Percentiles rank a stretch among this genome's conserved stretches.
These are phyloP conservation scores for Solanum verrucosum DNA, from an alignment of 257 asterid species.

Conservation along the genomic window DNA sequence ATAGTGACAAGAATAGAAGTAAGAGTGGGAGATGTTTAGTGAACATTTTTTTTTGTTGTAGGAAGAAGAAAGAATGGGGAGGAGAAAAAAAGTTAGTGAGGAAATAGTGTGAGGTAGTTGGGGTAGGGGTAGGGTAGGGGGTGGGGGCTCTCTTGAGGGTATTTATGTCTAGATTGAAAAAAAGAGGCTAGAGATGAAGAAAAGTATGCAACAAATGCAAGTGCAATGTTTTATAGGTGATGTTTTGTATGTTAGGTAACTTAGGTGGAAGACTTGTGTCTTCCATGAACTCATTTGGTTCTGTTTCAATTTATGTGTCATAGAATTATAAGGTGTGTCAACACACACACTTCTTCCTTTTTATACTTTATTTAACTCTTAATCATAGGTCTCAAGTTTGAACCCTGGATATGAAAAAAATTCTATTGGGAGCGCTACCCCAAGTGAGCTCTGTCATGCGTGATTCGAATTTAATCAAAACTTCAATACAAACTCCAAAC, in stretches of 20 bases:
- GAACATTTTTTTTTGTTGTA: not conserved
- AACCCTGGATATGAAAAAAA: no score
- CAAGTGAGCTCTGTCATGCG: no score
- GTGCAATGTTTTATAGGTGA: not conserved
- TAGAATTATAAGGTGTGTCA: no score
- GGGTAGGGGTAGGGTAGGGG: not conserved
- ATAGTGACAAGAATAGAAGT: constrained; percentile 12
- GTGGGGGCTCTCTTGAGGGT: not conserved
- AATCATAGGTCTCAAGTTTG: no score
- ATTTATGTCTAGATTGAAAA: not conserved
- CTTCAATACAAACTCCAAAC: no score
- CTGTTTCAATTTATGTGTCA: not conserved
- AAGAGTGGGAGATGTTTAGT: constrained; percentile 22
- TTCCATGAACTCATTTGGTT: not conserved
- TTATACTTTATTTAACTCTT: no score
- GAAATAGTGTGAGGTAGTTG: not conserved
- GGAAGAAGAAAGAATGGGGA: not conserved
- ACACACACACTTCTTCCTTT: no score
- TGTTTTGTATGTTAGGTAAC: not conserved
- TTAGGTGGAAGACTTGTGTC: not conserved
- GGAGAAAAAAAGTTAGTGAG: constrained; percentile 2
- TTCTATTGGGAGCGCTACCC: no score
- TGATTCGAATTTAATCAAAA: no score
- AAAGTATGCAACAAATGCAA: not conserved
- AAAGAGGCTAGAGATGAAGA: not conserved